A percentile compares a stretch with the other conserved stretches of the same genome.
phyloP scores from a whole-genome alignment of 1,139 yeast species.

The Yamadazyma epiphylla region DNA sequence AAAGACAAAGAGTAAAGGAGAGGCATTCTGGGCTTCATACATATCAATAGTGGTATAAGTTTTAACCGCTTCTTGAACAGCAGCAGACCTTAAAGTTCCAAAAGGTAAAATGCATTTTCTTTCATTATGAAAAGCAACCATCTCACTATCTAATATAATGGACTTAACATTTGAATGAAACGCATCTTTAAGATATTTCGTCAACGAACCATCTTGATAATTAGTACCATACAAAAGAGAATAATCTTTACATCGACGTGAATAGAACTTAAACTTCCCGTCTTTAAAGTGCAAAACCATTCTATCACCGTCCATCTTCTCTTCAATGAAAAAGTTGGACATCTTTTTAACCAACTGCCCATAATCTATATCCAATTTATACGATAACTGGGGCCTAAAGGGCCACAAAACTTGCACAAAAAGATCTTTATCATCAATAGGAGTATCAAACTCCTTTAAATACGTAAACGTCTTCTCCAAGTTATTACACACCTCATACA shows the following conservation, averaged over 20 bases:
- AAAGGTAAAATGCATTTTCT: constrained; percentile 65
- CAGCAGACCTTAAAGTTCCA: constrained; percentile 73
- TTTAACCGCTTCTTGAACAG: constrained; percentile 48
- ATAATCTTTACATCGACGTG: constrained; percentile 72
- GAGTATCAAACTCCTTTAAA: constrained; percentile 6
- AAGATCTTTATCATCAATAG: not conserved
- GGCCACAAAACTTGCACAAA: constrained; percentile 25
- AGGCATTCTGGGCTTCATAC: constrained; percentile 33
- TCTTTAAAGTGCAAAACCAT: constrained; percentile 63
- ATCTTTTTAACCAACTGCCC: constrained; percentile 44
- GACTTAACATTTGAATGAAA: constrained; percentile 38
- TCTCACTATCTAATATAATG: constrained; percentile 85
- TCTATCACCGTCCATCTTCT: constrained; percentile 92
- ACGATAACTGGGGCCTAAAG: constrained; percentile 71
- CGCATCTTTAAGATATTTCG: constrained; percentile 48
- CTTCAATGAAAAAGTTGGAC: constrained; percentile 67
- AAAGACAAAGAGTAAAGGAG: constrained; percentile 68
- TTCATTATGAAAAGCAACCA: constrained; percentile 79
- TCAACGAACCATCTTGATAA: constrained; percentile 55
- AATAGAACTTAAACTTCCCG: constrained; percentile 51
- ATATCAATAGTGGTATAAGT: constrained; percentile 39
- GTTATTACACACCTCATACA: constrained; percentile 66
- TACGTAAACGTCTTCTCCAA: constrained; percentile 59
- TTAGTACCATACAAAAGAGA: constrained; percentile 70
- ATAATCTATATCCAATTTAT: constrained; percentile 47